These are phyloP conservation scores for Pseudogymnoascus sp. DNA, from an alignment of 2,329 filamentous ascomycete species.

Conservation along the genomic window DNA sequence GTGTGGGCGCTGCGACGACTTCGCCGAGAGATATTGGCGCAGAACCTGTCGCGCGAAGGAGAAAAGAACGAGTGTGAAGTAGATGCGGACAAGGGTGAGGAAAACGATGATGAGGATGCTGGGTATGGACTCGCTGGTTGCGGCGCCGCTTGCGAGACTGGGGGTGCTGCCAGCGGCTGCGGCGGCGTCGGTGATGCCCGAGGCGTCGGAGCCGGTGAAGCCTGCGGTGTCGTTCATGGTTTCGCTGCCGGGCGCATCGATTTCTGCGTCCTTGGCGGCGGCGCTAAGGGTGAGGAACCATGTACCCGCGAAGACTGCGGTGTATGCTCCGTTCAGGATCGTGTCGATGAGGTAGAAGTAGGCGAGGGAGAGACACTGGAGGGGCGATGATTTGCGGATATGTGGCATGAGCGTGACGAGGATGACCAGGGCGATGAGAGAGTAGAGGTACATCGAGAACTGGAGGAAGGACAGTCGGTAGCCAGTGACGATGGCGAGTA, in stretches of 20 bases:
- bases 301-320: conserved; percentile 68
- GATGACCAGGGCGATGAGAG: conserved; percentile 59
- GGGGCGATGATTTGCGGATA: conserved; percentile 68
- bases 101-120: conserved; percentile 69
- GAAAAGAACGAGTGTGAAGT: conserved; percentile 78
- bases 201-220: conserved; percentile 49
- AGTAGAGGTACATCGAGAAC: conserved; percentile 88
- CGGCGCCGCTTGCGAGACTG: conserved; percentile 54
- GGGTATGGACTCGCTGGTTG: conserved; percentile 59
- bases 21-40: conserved; percentile 52
- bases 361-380: conserved; percentile 72
- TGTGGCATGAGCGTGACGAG: conserved; percentile 67
- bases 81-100: conserved; percentile 69
- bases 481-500: conserved; percentile 82
- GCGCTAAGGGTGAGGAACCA: conserved; percentile 70
- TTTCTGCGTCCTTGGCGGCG: conserved; percentile 30
- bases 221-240: conserved; percentile 53
- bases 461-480: conserved; percentile 75
- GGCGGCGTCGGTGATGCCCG: conserved; percentile 32
- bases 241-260: conserved; percentile 31
- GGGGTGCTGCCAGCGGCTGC: conserved; percentile 32
- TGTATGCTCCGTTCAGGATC: conserved; percentile 73
- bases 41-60: conserved; percentile 73
- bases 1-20: conserved; percentile 22
- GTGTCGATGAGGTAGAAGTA: conserved; percentile 83